A percentile compares a stretch with the other conserved stretches of the same genome.
Conservation (phyloP, 352 stramenopile species). For the Pythium diclinum region DNA sequence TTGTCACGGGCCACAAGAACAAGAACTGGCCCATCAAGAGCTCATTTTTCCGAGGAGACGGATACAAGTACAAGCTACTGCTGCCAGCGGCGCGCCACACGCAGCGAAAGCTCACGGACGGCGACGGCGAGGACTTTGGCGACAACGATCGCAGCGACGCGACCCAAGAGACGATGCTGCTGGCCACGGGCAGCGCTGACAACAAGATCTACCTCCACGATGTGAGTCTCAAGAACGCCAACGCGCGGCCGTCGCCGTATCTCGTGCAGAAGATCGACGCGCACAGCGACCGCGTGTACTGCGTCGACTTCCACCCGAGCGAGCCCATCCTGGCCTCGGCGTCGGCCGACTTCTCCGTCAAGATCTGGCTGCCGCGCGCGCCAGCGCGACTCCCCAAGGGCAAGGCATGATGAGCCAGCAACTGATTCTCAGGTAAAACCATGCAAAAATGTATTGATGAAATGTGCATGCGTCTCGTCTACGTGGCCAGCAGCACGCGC, state of each 20-base stretch:
- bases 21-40: conserved; percentile 92
- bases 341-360: conserved; percentile 83
- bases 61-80: conserved; percentile 83
- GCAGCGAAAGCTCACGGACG: conserved; percentile 75
- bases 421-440: neutral
- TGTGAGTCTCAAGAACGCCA: conserved; percentile 59
- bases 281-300: conserved; percentile 88
- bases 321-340: conserved; percentile 83
- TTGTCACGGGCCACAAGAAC: conserved; percentile 84
- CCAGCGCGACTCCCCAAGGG: conserved; percentile 50
- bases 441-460: neutral
- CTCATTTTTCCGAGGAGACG: conserved; percentile 84
- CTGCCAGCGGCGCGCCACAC: conserved; percentile 48
- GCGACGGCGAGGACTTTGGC: conserved; percentile 67
- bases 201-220: conserved; percentile 88
- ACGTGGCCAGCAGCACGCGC: conserved; percentile 51
- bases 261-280: conserved; percentile 84
- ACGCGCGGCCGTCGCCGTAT: conserved; percentile 45
- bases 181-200: conserved; percentile 84
- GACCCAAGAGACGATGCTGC: conserved; percentile 63
- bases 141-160: conserved; percentile 50
- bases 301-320: conserved; percentile 83
- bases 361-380: conserved; percentile 82
- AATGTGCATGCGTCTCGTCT: conserved; percentile 1
- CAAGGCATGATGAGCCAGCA: conserved; percentile 32